Conservation (phyloP, 1,139 yeast species). For the Yamadazyma kanchanaburiensis region DNA sequence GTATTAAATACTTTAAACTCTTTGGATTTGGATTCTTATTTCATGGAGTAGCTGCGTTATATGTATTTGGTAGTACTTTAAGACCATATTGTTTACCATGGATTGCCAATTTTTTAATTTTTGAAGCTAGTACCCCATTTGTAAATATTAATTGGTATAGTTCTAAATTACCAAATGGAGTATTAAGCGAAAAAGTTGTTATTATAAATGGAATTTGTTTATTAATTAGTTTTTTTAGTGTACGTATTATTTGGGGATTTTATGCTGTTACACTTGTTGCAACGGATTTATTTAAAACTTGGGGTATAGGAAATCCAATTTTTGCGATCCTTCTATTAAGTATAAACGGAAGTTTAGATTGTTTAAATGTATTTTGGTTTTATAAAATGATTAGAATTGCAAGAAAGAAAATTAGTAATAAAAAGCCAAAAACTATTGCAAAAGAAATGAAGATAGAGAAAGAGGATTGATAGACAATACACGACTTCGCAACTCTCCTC, state of each 20-base stretch:
- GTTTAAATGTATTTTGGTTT: constrained; percentile 76
- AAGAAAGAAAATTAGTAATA: constrained; percentile 32
- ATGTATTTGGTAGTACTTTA: constrained; percentile 60
- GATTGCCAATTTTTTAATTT: constrained; percentile 78
- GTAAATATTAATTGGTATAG: constrained; percentile 92
- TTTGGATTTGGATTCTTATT: constrained; percentile 83
- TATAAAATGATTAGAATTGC: constrained; percentile 80
- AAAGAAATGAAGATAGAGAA: too few relatives aligned
- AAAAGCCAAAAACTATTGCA: constrained; percentile 17
- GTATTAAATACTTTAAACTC: constrained; percentile 52
- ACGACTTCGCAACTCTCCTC: too few relatives aligned
- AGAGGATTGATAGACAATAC: too few relatives aligned
- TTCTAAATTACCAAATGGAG: constrained; percentile 62
- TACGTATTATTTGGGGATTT: constrained; percentile 88
- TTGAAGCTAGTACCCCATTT: constrained; percentile 92
- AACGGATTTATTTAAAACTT: constrained; percentile 44
- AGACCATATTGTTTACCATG: constrained; percentile 62
- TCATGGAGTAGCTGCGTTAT: constrained; percentile 82
- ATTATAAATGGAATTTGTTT: constrained; percentile 68
- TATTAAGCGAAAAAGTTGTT: constrained; percentile 49
- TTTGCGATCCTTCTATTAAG: constrained; percentile 44
- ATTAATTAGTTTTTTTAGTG: constrained; percentile 67
- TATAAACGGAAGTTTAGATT: constrained; percentile 64
- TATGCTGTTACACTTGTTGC: constrained; percentile 59
- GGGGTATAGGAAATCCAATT: constrained; percentile 23